phyloP scores from a whole-genome alignment of 371 early-diverging fungal species.

The Mucor circinelloides region DNA sequence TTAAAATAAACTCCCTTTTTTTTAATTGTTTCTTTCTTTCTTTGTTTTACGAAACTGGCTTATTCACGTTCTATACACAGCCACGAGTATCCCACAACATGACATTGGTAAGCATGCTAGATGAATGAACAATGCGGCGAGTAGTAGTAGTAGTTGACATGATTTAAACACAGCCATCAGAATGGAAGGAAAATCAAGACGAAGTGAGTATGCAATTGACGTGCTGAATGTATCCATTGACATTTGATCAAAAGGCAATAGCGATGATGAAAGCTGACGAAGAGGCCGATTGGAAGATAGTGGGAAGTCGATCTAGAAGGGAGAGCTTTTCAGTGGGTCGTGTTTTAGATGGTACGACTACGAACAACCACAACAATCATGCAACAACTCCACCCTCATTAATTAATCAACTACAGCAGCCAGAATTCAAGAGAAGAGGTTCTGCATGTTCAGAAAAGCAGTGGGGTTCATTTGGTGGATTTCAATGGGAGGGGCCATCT shows the following conservation, averaged over 20 bases:
- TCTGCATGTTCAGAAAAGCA: constrained; percentile 8
- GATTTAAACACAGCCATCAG: constrained; percentile 3
- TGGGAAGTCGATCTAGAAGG: constrained; percentile 30
- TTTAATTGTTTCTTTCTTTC: neutral
- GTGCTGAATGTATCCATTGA: neutral
- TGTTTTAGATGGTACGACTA: neutral
- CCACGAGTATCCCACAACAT: neutral
- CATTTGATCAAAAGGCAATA: constrained; percentile 6
- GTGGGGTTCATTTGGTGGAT: constrained; percentile 50
- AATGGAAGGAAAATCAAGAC: constrained; percentile 13
- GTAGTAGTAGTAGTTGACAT: neutral
- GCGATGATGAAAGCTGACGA: neutral
- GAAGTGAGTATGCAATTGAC: constrained; percentile 2
- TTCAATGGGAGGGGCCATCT: constrained; percentile 47
- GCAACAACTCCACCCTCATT: neutral
- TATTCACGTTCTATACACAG: neutral
- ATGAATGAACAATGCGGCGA: neutral
- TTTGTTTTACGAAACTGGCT: neutral
- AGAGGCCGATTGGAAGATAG: constrained; percentile 24
- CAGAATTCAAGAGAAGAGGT: neutral
- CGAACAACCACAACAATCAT: neutral
- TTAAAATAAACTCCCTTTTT: neutral
- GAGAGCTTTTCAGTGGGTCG: constrained; percentile 18
- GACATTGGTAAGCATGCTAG: constrained; percentile 1
- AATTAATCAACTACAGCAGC: neutral